Conservation (phyloP, 2,329 filamentous ascomycete species). For the Penicillium freii region DNA sequence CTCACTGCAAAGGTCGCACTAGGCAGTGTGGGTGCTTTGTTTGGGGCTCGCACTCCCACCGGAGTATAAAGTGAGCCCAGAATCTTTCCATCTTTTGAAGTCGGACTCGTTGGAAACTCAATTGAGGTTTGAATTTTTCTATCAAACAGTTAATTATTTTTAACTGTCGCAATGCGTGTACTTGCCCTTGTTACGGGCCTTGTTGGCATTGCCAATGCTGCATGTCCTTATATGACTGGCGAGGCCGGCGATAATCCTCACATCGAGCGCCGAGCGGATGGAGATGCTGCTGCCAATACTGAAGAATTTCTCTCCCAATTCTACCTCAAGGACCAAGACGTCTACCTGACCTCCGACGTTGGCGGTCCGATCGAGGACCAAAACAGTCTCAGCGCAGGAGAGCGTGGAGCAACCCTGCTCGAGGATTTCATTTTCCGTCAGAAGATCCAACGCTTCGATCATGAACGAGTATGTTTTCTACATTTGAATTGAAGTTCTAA, state of each 20-base stretch:
- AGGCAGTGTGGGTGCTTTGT: neutral
- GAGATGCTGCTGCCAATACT: conserved; percentile 30
- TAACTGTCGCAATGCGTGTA: conserved; percentile 25
- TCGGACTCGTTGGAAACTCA: neutral
- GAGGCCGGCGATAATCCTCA: conserved; percentile 18
- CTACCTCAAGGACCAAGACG: conserved; percentile 53
- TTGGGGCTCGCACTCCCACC: neutral
- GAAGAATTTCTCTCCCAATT: conserved; percentile 47
- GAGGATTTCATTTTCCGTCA: conserved; percentile 73
- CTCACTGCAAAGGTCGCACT: neutral
- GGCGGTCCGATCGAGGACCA: conserved; percentile 68
- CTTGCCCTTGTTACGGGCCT: conserved; percentile 29
- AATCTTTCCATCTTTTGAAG: neutral
- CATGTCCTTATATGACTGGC: conserved; percentile 44
- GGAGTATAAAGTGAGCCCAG: conserved; percentile 11
- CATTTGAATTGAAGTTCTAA: neutral
- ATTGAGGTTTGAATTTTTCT: neutral
- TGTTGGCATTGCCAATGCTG: conserved; percentile 38
- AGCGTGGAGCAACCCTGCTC: conserved; percentile 64
- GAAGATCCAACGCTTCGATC: conserved; percentile 69
- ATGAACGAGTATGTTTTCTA: conserved; percentile 58
- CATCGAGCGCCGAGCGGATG: conserved; percentile 25
- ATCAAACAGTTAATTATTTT: neutral
- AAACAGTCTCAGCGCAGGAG: conserved; percentile 64
- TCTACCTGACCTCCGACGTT: conserved; percentile 63